Percentiles rank a stretch among this genome's conserved stretches.
These are phyloP conservation scores for Phytophthora capsici DNA, from an alignment of 352 stramenopile genomes.

Conservation along the genomic window DNA sequence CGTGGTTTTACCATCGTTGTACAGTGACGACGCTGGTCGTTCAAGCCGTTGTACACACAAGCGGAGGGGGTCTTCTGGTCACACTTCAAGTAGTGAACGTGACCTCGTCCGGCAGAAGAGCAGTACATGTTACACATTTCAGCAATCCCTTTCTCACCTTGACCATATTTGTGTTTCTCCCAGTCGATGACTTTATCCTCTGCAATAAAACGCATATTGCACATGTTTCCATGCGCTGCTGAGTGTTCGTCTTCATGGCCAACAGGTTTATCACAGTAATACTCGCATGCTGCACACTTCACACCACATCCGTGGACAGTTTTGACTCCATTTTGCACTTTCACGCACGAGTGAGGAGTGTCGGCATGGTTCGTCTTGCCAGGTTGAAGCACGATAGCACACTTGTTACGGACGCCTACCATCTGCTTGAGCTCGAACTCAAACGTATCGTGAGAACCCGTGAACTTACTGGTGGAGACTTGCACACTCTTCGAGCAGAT, in stretches of 20 bases:
- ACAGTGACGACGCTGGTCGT: slow-evolving; percentile 50
- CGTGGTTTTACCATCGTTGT: slow-evolving; percentile 20
- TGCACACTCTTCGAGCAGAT: slow-evolving; percentile 47
- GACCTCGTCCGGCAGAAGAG: slow-evolving; percentile 46
- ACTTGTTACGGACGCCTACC: slow-evolving; percentile 43
- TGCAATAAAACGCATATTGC: slow-evolving; percentile 50
- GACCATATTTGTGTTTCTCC: slow-evolving; percentile 32
- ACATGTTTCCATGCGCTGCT: slow-evolving; percentile 59
- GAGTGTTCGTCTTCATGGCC: slow-evolving; percentile 44
- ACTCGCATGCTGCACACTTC: slow-evolving; percentile 44
- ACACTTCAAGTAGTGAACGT: slow-evolving; percentile 58
- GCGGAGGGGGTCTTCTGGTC: slow-evolving; percentile 8
- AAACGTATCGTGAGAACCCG: slow-evolving; percentile 39
- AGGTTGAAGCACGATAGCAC: slow-evolving; percentile 27
- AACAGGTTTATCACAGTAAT: slow-evolving; percentile 50
- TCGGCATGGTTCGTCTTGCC: slow-evolving; percentile 26
- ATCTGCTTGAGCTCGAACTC: slow-evolving; percentile 49
- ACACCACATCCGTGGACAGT: slow-evolving; percentile 39
- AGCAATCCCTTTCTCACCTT: slow-evolving; percentile 43
- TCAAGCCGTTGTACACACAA: slow-evolving; percentile 38
- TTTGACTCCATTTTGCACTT: slow-evolving; percentile 18
- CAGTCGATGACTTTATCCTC: slow-evolving; percentile 31
- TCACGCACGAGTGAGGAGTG: slow-evolving; percentile 32
- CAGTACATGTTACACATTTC: slow-evolving; percentile 66
- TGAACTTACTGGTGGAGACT: slow-evolving; percentile 42